A percentile compares a stretch with the other conserved stretches of the same genome.
These are phyloP conservation scores for Hypoxylon lienhwacheense DNA, from an alignment of 495 filamentous ascomycete species.

Conservation along the genomic window DNA sequence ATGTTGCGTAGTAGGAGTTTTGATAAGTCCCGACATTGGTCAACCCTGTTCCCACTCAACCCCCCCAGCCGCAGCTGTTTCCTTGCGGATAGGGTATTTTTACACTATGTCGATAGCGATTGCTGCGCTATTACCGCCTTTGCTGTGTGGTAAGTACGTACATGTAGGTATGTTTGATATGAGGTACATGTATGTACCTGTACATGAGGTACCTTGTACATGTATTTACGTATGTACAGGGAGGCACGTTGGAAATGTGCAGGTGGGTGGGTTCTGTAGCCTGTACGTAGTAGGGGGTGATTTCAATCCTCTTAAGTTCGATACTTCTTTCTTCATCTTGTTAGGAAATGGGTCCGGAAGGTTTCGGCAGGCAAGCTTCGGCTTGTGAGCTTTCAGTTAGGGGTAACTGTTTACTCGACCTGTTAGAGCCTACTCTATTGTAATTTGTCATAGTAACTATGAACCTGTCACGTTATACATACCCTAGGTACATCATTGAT, in stretches of 20 bases:
- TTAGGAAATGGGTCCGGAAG: conserved; percentile 20
- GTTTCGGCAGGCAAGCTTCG: conserved; percentile 29
- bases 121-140: conserved; percentile 34
- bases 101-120: conserved; percentile 20
- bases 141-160: conserved; percentile 18
- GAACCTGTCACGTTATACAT: too few species aligned
- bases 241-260: conserved; percentile 24
- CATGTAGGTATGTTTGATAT: conserved; percentile 23
- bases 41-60: conserved; percentile 12
- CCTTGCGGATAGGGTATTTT: conserved; percentile 6
- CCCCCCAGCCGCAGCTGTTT: conserved; percentile 7
- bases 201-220: too few species aligned
- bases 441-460: too few species aligned
- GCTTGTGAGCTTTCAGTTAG: conserved; percentile 16
- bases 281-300: too few species aligned
- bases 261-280: conserved; percentile 13
- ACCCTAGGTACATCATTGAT: too few species aligned
- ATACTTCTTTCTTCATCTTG: conserved; percentile 14
- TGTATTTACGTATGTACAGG: conserved; percentile 26
- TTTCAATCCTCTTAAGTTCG: conserved; percentile 17
- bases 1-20: conserved; percentile 22
- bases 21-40: conserved; percentile 22
- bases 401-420: conserved; percentile 1
- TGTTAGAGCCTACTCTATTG: neutral
- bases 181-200: too few species aligned